A percentile compares a stretch with the other conserved stretches of the same genome.
These are phyloP conservation scores for Leptodontidium sp. DNA, from an alignment of 2,329 filamentous ascomycete species.

Conservation along the genomic window DNA sequence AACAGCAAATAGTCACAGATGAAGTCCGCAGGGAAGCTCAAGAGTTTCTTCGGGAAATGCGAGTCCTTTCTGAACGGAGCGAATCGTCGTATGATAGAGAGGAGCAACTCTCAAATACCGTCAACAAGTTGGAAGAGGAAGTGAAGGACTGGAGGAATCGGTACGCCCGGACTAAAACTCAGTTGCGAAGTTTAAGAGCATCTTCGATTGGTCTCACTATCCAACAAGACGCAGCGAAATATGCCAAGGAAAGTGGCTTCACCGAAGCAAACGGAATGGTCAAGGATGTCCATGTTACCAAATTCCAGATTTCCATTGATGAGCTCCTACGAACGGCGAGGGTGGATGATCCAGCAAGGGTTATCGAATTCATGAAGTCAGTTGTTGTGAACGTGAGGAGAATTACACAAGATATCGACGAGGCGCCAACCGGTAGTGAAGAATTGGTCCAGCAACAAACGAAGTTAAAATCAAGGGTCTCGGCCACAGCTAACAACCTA, in stretches of 20 bases:
- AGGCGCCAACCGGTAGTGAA: conserved; percentile 59
- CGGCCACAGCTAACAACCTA: conserved; percentile 92
- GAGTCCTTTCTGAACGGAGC: conserved; percentile 81
- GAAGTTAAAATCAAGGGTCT: conserved; percentile 82
- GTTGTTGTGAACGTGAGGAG: conserved; percentile 84
- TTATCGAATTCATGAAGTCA: conserved; percentile 86
- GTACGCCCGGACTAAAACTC: conserved; percentile 87
- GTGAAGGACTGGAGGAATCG: conserved; percentile 90
- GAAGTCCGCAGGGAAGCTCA: conserved; percentile 87
- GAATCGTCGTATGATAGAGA: conserved; percentile 83
- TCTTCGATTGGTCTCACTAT: conserved; percentile 78
- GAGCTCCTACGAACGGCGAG: conserved; percentile 84
- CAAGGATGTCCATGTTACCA: conserved; percentile 91
- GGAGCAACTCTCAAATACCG: conserved; percentile 76
- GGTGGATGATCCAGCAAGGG: conserved; percentile 73
- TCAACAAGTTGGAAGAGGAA: conserved; percentile 81
- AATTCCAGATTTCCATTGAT: conserved; percentile 93
- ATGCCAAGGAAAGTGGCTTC: conserved; percentile 72
- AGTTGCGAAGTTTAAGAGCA: conserved; percentile 81
- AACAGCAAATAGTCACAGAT: conserved; percentile 85
- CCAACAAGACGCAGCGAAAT: conserved; percentile 74
- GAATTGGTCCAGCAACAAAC: conserved; percentile 64
- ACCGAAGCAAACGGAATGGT: conserved; percentile 78
- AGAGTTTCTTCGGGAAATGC: conserved; percentile 89
- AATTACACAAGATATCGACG: conserved; percentile 83